These are phyloP conservation scores for Seiridium unicorne DNA, from an alignment of 2,329 filamentous ascomycete genomes.

Conservation along the genomic window DNA sequence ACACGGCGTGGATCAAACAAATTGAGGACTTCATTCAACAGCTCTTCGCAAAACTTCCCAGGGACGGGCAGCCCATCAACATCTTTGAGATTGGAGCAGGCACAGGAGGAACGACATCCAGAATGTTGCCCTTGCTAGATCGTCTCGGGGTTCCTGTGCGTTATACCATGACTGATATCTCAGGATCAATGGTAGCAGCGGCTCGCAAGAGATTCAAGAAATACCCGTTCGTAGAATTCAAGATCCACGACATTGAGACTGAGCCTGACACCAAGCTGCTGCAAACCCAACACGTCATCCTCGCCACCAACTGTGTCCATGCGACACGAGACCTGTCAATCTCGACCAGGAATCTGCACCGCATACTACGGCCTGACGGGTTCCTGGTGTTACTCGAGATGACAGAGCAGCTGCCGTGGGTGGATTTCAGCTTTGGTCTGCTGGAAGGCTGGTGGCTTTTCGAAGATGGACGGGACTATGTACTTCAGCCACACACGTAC, in stretches of 20 bases:
- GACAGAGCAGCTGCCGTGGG: slow-evolving; percentile 25
- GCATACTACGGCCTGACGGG: slow-evolving; percentile 28
- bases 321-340: slow-evolving; percentile 24
- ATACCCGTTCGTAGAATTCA: slow-evolving; percentile 24
- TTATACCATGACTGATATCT: slow-evolving; percentile 40
- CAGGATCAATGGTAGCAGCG: slow-evolving; percentile 25
- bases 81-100: slow-evolving; percentile 20
- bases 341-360: slow-evolving; percentile 20
- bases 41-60: slow-evolving; percentile 12
- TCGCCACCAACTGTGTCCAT: slow-evolving; percentile 32
- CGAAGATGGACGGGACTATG: slow-evolving; percentile 21
- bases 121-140: slow-evolving; percentile 15
- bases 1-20: slow-evolving; percentile 28
- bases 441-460: slow-evolving; percentile 39
- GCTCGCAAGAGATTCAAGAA: slow-evolving; percentile 20
- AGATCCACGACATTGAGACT: slow-evolving; percentile 25
- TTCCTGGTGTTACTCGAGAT: slow-evolving; percentile 33
- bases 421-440: slow-evolving; percentile 34
- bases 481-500: background rate
- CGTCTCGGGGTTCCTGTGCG: slow-evolving; percentile 23
- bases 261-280: slow-evolving; percentile 14
- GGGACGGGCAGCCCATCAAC: slow-evolving; percentile 13
- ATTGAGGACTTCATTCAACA: slow-evolving; percentile 31
- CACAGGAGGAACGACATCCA: background rate
- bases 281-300: slow-evolving; percentile 25